Conservation (phyloP, 306 rosid species). For the Echinosophora koreensis region DNA sequence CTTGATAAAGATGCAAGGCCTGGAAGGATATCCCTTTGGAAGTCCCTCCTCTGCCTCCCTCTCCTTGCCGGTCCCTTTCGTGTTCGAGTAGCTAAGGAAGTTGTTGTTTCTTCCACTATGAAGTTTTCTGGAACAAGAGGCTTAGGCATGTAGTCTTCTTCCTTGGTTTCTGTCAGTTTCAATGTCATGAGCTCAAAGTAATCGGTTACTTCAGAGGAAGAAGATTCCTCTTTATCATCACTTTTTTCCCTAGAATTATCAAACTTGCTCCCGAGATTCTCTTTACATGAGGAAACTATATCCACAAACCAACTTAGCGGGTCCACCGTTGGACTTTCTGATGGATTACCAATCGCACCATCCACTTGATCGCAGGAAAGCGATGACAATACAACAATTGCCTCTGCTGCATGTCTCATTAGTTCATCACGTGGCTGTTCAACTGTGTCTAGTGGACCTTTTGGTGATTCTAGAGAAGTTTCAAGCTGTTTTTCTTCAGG, state of each 20-base stretch:
- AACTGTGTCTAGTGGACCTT: slow-evolving; percentile 42
- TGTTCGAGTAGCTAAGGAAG: slow-evolving; percentile 59
- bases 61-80: slow-evolving; percentile 88
- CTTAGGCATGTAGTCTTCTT: slow-evolving; percentile 94
- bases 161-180: slow-evolving; percentile 66
- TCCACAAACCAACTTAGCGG: slow-evolving; percentile 83
- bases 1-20: slow-evolving; percentile 87
- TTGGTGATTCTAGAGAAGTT: slow-evolving; percentile 43
- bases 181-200: slow-evolving; percentile 86
- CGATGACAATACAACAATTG: slow-evolving; percentile 79
- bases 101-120: slow-evolving; percentile 68
- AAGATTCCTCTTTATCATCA: slow-evolving; percentile 47
- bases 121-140: slow-evolving; percentile 84
- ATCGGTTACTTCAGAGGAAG: slow-evolving; percentile 60
- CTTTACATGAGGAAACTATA: slow-evolving; percentile 62
- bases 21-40: slow-evolving; percentile 98
- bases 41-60: slow-evolving; percentile 95
- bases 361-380: slow-evolving; percentile 45
- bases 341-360: slow-evolving; percentile 48
- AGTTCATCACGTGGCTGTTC: slow-evolving; percentile 64
- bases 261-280: slow-evolving; percentile 53
- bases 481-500: slow-evolving; percentile 56
- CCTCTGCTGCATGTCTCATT: slow-evolving; percentile 74
- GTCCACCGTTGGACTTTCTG: slow-evolving; percentile 57
- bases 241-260: slow-evolving; percentile 50